Base-by-base conservation (phyloP, 1,284 basidiomycete species). In the Coniferiporia weirii region DNA sequence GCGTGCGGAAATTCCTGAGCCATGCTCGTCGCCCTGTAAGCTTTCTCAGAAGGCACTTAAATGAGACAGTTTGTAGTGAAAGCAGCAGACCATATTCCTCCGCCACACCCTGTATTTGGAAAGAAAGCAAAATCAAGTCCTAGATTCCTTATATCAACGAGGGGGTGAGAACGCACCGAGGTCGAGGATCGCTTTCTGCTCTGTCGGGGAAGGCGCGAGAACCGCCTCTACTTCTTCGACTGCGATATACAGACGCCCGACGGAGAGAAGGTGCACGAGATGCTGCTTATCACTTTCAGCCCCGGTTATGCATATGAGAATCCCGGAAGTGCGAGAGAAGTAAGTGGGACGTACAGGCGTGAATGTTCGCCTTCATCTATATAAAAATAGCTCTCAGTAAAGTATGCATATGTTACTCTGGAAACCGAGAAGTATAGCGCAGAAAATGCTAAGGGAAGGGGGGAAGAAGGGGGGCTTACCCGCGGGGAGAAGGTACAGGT, bases 1-100 rank as follows among this genome's bases (percentile, higher is more conserved):
- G 60, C 53, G 19, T 64, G 63, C 9, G 63, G 63, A 52, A 64
- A 64, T 40, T 64, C 60, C 48, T 59, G 56, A 15, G 63, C 60
- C 63, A 64, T 64, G 13, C 56, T 60, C 40, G 61, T 61, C 19
- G 57, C 56, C 63, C 63, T 64, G n/a, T 38, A 56, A 54, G 19
- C 15, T 32, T 3, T 15, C 17, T 35, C 20, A 22, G 19, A 19
- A 27, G 20, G 13, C 36, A n/a, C 48, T 40, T 44, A 43, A 20
- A 27, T 46, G 54, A n/a, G 13, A 9, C 8, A 38, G 20, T 20
- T 1, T 47, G 9, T 19, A 32, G 12, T 40, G 17, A 20, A 13
- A 27, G 45, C 56, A 35, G 27, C 35, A 13, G 48, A 61, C 60
- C 60, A 61, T 36, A 58, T 61, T 51, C 60, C 60, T 35, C 60